These are phyloP conservation scores for Phytophthora hibernalis DNA, from an alignment of 352 stramenopile genomes.

Conservation along the genomic window DNA sequence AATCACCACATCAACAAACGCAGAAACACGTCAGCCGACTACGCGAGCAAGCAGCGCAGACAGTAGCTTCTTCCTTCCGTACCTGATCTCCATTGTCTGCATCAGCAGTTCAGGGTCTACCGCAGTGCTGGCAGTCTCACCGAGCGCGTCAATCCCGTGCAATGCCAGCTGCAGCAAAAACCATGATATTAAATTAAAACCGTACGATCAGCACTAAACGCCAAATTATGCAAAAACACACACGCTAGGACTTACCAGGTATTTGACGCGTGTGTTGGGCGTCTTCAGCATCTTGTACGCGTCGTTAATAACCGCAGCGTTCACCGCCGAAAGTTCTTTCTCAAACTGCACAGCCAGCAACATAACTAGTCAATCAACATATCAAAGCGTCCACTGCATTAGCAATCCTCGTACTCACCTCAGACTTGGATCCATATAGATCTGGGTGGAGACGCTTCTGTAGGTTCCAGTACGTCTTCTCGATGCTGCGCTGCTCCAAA, in stretches of 20 bases:
- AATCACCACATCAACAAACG: neutral
- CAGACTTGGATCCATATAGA: slow-evolving; percentile 86
- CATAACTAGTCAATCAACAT: neutral
- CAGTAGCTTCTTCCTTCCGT: neutral
- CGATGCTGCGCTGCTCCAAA: slow-evolving; percentile 80
- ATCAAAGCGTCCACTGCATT: neutral
- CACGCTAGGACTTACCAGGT: slow-evolving; percentile 59
- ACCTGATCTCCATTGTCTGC: slow-evolving; percentile 90
- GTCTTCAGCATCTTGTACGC: slow-evolving; percentile 90
- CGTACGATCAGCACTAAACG: neutral
- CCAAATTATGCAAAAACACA: neutral
- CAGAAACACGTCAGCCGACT: slow-evolving; percentile 10
- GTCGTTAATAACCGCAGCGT: slow-evolving; percentile 84
- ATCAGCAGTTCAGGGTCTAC: slow-evolving; percentile 83
- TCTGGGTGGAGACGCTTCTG: slow-evolving; percentile 88
- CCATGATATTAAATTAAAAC: too few species aligned
- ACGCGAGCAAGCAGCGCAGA: neutral
- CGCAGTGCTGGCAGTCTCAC: slow-evolving; percentile 74
- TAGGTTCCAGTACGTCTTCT: slow-evolving; percentile 89
- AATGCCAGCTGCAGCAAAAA: slow-evolving; percentile 59
- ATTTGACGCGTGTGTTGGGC: slow-evolving; percentile 87
- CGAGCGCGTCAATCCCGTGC: slow-evolving; percentile 84
- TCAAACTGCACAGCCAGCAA: slow-evolving; percentile 60
- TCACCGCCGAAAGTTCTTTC: slow-evolving; percentile 79
- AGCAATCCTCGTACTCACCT: slow-evolving; percentile 44